phyloP scores from a whole-genome alignment of 768 basidiomycete species.

The Boletus rubroflammeus region DNA sequence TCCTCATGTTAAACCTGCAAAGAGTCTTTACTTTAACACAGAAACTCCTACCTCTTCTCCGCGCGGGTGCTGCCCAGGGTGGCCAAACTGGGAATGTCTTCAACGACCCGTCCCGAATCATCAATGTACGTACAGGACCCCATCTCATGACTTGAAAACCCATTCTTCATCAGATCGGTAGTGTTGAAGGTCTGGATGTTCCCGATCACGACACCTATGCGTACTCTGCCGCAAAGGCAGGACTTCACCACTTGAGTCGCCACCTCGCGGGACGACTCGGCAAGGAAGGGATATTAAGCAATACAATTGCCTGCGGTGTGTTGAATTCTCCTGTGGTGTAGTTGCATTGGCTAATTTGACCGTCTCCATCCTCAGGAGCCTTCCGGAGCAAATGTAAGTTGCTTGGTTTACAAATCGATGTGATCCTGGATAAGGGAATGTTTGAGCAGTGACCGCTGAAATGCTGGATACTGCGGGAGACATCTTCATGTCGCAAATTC shows the following conservation, averaged over 20 bases:
- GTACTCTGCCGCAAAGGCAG: conserved; percentile 64
- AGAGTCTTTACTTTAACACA: conserved; percentile 64
- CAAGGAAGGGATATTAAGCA: conserved; percentile 54
- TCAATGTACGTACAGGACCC: conserved; percentile 43
- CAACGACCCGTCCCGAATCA: conserved; percentile 52
- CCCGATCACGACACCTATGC: conserved; percentile 61
- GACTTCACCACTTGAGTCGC: conserved; percentile 54
- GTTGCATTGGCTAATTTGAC: background rate
- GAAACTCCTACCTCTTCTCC: conserved; percentile 53
- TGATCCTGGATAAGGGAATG: background rate
- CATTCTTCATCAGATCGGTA: conserved; percentile 46
- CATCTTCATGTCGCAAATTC: conserved; percentile 40
- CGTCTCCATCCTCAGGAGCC: conserved; percentile 21
- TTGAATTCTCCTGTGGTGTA: background rate
- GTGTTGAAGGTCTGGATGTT: conserved; percentile 53
- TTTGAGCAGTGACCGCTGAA: conserved; percentile 48
- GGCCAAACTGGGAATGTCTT: conserved; percentile 36
- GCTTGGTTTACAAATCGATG: background rate
- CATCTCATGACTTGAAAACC: background rate
- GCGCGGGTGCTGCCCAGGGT: conserved; percentile 40
- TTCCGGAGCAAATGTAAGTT: conserved; percentile 42
- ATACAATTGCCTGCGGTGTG: conserved; percentile 60
- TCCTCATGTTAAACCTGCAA: conserved; percentile 59
- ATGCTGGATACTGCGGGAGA: conserved; percentile 47
- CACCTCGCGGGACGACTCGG: conserved; percentile 57